phyloP scores from a whole-genome alignment of 345 rosid genomes.

The Eutrema heterophyllum region DNA sequence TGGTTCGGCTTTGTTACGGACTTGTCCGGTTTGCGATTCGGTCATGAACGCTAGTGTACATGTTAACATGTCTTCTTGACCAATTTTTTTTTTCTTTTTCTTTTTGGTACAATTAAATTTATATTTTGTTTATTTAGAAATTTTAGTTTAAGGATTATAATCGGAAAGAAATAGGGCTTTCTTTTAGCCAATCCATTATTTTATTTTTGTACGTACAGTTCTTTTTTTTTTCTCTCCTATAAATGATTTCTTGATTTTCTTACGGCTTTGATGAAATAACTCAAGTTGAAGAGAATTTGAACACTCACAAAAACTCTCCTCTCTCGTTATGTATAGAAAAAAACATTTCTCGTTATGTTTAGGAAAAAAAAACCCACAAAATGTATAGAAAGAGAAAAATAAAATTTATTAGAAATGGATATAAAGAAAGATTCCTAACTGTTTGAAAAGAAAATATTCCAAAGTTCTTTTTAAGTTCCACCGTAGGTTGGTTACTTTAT shows the following conservation, averaged over 20 bases:
- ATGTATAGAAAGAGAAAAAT: not conserved
- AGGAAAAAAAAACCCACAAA: not conserved
- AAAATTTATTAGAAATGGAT: not conserved
- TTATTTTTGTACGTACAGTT: not conserved
- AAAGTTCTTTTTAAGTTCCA: constrained; percentile 16
- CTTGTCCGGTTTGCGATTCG: constrained; percentile 49
- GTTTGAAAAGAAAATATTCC: not conserved
- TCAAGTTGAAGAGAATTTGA: not conserved
- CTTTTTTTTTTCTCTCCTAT: not conserved
- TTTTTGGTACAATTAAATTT: not conserved
- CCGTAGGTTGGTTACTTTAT: constrained; percentile 16
- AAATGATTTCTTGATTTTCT: not conserved
- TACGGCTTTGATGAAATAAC: not conserved
- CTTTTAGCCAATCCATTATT: not conserved
- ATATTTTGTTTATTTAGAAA: not conserved
- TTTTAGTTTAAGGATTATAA: not conserved
- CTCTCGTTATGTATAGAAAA: not conserved
- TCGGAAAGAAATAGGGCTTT: not conserved
- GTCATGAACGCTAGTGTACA: constrained; percentile 56
- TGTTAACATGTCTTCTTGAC: constrained; percentile 49
- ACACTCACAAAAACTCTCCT: not conserved
- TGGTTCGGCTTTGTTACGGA: constrained; percentile 46
- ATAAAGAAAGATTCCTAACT: not conserved
- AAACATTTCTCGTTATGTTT: not conserved
- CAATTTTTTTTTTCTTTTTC: not conserved